Evolutionary conservation across 2,329 filamentous ascomycete genomes (phyloP).

Genomic region (Colletotrichum sublineola): DNA sequence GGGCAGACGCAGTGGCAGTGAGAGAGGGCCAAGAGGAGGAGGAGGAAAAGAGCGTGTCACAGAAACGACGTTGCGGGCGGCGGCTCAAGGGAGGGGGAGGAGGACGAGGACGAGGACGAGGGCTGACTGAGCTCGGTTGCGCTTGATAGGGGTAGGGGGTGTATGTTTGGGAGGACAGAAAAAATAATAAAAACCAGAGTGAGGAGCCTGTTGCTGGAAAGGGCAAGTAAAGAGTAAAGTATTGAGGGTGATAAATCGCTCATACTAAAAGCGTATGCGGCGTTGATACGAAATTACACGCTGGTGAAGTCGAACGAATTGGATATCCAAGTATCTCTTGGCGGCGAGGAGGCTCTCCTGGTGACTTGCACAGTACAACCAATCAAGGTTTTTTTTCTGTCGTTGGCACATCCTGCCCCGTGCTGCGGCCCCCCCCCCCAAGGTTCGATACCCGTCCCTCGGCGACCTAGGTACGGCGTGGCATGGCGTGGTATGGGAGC

Average conservation of each 20-base stretch:
- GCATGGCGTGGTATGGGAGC: constrained; percentile 3
- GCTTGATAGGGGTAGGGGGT: constrained; percentile 3
- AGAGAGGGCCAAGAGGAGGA: neutral
- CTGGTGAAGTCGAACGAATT: constrained; percentile 38
- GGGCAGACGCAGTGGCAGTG: neutral
- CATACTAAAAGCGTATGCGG: constrained; percentile 28
- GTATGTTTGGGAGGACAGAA: neutral
- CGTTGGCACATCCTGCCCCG: constrained; percentile 38
- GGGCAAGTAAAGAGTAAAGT: neutral
- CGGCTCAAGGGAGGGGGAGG: constrained; percentile 13
- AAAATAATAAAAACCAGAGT: neutral
- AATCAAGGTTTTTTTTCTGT: constrained; percentile 33
- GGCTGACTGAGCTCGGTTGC: constrained; percentile 23
- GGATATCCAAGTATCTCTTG: constrained; percentile 43
- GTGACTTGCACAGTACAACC: constrained; percentile 42
- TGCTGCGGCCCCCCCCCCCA: constrained; percentile 3
- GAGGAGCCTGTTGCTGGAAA: neutral
- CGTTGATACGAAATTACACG: constrained; percentile 37
- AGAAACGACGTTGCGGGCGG: constrained; percentile 38
- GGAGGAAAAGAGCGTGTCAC: constrained; percentile 21
- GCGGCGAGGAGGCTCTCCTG: constrained; percentile 33
- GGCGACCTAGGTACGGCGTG: constrained; percentile 13
- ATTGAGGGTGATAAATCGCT: constrained; percentile 39
- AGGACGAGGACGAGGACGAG: too few species aligned
- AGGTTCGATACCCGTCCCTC: constrained; percentile 19